phyloP scores from a whole-genome alignment of 106 monocot genomes.

The Dioscorea alata region DNA sequence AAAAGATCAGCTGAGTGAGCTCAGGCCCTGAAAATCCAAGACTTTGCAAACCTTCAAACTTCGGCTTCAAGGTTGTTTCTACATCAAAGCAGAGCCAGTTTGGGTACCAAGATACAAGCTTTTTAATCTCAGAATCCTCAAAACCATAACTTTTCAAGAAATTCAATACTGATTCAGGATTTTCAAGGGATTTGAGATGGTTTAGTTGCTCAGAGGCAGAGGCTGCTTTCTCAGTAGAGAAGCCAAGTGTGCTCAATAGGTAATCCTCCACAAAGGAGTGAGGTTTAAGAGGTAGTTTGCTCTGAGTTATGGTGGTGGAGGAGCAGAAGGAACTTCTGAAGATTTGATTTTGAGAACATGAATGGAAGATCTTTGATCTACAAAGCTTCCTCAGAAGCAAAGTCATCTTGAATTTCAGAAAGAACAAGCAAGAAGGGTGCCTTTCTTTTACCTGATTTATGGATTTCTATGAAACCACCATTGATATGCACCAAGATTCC shows the following conservation, averaged over 20 bases:
- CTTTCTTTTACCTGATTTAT: neutral
- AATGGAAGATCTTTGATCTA: neutral
- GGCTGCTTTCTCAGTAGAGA: slow-evolving; percentile 20
- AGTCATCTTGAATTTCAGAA: too few species aligned
- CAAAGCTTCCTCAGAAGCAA: neutral
- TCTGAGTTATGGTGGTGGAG: neutral
- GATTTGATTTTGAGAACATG: neutral
- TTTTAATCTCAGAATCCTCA: slow-evolving; percentile 8
- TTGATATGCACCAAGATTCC: too few species aligned
- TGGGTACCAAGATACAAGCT: neutral
- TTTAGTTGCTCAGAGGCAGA: slow-evolving; percentile 4
- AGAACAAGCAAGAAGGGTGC: neutral
- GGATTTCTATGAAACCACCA: neutral
- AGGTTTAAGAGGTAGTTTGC: neutral
- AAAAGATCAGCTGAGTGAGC: slow-evolving; percentile 4
- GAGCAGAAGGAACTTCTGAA: neutral
- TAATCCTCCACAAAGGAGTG: slow-evolving; percentile 9
- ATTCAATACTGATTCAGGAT: slow-evolving; percentile 22
- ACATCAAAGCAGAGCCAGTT: slow-evolving; percentile 13
- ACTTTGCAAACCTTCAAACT: slow-evolving; percentile 2
- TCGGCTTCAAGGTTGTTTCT: slow-evolving; percentile 28
- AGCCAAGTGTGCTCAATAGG: slow-evolving; percentile 24
- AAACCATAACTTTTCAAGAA: slow-evolving; percentile 11
- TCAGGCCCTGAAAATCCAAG: slow-evolving; percentile 13
- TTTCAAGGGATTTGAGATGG: slow-evolving; percentile 21